phyloP scores from a whole-genome alignment of 1,284 basidiomycete genomes.

The Fistulinella staudtii region DNA sequence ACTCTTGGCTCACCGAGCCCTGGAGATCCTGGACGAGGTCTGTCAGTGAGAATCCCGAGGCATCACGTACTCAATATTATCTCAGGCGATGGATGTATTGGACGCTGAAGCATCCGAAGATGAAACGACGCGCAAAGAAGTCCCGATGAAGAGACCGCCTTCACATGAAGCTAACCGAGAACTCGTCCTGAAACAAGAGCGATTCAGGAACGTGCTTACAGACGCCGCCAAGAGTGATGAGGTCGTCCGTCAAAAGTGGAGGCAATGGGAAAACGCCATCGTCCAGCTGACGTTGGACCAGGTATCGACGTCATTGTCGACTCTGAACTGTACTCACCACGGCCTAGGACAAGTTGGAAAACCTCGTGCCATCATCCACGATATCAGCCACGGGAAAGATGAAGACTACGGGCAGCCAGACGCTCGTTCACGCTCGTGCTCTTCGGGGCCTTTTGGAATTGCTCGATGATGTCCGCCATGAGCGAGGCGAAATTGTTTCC shows the following conservation, averaged over 20 bases:
- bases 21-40: constrained; percentile 74
- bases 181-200: constrained; percentile 64
- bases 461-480: constrained; percentile 69
- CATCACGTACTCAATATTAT: background rate
- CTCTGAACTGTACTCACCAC: constrained; percentile 2
- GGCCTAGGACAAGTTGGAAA: constrained; percentile 63
- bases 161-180: constrained; percentile 80
- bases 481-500: constrained; percentile 59
- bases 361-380: constrained; percentile 64
- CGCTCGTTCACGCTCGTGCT: constrained; percentile 63
- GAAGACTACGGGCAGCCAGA: constrained; percentile 39
- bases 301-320: constrained; percentile 37
- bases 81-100: constrained; percentile 80
- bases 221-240: constrained; percentile 76
- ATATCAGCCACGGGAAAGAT: constrained; percentile 34
- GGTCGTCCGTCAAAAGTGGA: constrained; percentile 77
- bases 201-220: constrained; percentile 70
- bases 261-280: constrained; percentile 79
- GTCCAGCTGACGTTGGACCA: constrained; percentile 69
- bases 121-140: constrained; percentile 57
- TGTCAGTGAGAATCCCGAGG: constrained; percentile 9
- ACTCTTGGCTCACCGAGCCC: constrained; percentile 61
- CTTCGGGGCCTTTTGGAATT: constrained; percentile 78
- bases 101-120: constrained; percentile 90
- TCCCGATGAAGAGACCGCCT: constrained; percentile 48